Conservation (phyloP, 345 rosid genomes). For the Anastatica hierochuntica region DNA sequence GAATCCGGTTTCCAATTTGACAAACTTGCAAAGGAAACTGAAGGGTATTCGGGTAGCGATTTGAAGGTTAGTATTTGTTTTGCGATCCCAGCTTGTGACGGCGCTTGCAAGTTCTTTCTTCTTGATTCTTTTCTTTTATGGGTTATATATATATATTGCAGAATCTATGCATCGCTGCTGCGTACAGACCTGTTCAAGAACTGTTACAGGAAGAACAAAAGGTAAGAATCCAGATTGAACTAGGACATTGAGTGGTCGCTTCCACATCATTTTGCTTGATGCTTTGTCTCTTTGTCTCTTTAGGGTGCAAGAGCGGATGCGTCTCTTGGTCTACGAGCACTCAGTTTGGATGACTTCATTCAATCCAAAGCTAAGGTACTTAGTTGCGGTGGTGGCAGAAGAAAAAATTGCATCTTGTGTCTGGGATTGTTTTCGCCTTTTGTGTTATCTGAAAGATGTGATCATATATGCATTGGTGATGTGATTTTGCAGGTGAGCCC, state of each 20-base stretch:
- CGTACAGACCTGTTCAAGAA: conserved; percentile 97
- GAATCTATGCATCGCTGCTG: conserved; percentile 96
- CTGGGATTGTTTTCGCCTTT: too few species aligned
- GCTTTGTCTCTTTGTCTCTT: background rate
- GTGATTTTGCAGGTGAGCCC: conserved; percentile 84
- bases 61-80: conserved; percentile 90
- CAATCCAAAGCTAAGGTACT: conserved; percentile 82
- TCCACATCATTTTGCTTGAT: too few species aligned
- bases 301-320: conserved; percentile 38
- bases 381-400: background rate
- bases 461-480: too few species aligned
- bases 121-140: conserved; percentile 1
- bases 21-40: conserved; percentile 73
- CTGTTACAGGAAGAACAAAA: conserved; percentile 66
- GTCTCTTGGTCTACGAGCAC: conserved; percentile 45
- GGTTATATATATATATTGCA: too few species aligned
- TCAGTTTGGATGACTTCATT: conserved; percentile 69
- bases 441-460: too few species aligned
- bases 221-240: too few species aligned
- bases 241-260: too few species aligned
- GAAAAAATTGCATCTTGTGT: background rate
- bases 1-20: conserved; percentile 46
- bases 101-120: too few species aligned
- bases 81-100: too few species aligned
- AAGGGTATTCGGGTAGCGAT: conserved; percentile 99